Evolutionary conservation across 805 yeast species (phyloP).

Genomic region (Huiozyma sinensis): DNA sequence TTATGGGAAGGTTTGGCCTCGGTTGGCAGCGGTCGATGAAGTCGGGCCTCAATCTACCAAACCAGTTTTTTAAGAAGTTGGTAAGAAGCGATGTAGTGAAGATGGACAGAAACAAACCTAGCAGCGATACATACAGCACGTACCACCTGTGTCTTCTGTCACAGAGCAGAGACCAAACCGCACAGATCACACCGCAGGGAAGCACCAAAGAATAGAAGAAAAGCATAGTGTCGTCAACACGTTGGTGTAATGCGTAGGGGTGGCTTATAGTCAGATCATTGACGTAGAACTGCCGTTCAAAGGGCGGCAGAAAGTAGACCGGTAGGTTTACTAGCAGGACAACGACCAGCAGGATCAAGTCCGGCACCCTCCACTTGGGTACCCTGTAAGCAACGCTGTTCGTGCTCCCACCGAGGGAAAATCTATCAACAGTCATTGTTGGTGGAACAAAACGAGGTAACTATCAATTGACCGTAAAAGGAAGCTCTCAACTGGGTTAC

Average conservation of each 20-base stretch:
- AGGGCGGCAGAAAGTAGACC: conserved; percentile 40
- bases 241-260: conserved; percentile 67
- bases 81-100: conserved; percentile 54
- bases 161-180: conserved; percentile 24
- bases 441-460: no score
- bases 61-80: conserved; percentile 66
- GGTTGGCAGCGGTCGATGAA: conserved; percentile 81
- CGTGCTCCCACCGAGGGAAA: conserved; percentile 15
- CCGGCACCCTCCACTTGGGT: conserved; percentile 33
- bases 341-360: conserved; percentile 25
- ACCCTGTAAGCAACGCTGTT: conserved; percentile 9
- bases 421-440: conserved; percentile 16
- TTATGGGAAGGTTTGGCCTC: conserved; percentile 41
- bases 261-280: conserved; percentile 71
- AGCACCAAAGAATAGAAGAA: conserved; percentile 42
- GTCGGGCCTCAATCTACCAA: conserved; percentile 90
- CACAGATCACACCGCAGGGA: conserved; percentile 36
- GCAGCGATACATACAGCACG: conserved; percentile 48
- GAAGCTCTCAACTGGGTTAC: no score
- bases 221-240: conserved; percentile 50
- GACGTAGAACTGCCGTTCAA: conserved; percentile 66
- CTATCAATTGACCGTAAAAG: no score
- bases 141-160: conserved; percentile 45
- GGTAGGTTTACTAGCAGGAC: conserved; percentile 26
- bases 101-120: conserved; percentile 57